These are phyloP conservation scores for Diaporthe vexans DNA, from an alignment of 2,329 filamentous ascomycete genomes.

Conservation along the genomic window DNA sequence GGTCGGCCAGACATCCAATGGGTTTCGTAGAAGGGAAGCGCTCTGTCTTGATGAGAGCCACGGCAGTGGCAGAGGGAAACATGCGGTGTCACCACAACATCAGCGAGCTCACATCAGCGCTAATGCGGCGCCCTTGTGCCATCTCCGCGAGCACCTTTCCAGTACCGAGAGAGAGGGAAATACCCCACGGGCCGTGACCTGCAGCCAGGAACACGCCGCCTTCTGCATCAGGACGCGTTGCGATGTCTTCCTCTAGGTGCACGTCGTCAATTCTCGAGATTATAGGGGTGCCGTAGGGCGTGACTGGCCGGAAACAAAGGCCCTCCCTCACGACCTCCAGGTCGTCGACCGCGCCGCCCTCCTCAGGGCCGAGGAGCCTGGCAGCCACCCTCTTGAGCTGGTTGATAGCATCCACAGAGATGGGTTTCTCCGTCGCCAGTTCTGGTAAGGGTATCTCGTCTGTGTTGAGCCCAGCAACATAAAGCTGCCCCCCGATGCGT, in stretches of 20 bases:
- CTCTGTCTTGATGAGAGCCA: slow-evolving; percentile 38
- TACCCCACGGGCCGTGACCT: slow-evolving; percentile 85
- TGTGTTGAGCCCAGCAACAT: slow-evolving; percentile 80
- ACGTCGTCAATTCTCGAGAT: slow-evolving; percentile 69
- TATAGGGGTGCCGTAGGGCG: slow-evolving; percentile 74
- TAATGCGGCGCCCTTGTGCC: slow-evolving; percentile 70
- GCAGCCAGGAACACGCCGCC: slow-evolving; percentile 79
- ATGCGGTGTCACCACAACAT: slow-evolving; percentile 43
- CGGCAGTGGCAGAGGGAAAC: slow-evolving; percentile 35
- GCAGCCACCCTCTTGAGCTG: slow-evolving; percentile 64
- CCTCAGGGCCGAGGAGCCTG: slow-evolving; percentile 59
- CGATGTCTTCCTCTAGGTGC: slow-evolving; percentile 64
- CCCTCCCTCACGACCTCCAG: slow-evolving; percentile 74
- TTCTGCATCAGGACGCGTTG: slow-evolving; percentile 55
- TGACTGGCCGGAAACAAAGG: slow-evolving; percentile 81
- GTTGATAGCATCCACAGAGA: slow-evolving; percentile 62
- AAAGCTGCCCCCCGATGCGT: slow-evolving; percentile 76
- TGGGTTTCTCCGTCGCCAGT: slow-evolving; percentile 62
- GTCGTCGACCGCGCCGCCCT: slow-evolving; percentile 58
- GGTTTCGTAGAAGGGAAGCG: neutral
- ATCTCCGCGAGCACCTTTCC: slow-evolving; percentile 80
- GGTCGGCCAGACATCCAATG: slow-evolving; percentile 10
- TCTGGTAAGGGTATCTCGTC: slow-evolving; percentile 71
- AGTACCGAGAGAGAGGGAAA: slow-evolving; percentile 74
- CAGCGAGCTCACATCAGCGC: slow-evolving; percentile 71